Conservation (phyloP, 805 yeast species). For the Komagataella pseudopastoris region DNA sequence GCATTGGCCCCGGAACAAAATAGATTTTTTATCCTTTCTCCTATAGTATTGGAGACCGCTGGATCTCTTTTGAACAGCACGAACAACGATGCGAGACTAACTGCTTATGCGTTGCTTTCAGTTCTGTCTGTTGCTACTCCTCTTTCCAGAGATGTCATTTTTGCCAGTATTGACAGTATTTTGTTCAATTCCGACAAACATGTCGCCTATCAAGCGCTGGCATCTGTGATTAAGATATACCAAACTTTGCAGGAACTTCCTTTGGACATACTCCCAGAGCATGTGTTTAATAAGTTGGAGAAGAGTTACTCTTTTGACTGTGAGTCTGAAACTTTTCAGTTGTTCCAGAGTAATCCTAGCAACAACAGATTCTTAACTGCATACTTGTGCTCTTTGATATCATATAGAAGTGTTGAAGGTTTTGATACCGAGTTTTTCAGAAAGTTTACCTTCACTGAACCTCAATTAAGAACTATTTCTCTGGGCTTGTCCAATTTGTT, state of each 20-base stretch:
- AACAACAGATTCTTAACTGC: not conserved
- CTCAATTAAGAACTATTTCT: not conserved
- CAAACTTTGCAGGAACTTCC: slow-evolving; percentile 27
- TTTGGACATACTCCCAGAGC: slow-evolving; percentile 13
- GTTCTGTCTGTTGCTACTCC: slow-evolving; percentile 68
- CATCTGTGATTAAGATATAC: slow-evolving; percentile 31
- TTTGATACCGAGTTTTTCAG: slow-evolving; percentile 8
- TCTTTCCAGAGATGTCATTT: slow-evolving; percentile 38
- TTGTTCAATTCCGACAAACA: slow-evolving; percentile 14
- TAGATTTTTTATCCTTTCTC: slow-evolving; percentile 28
- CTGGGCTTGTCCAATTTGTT: not conserved
- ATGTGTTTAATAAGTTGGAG: slow-evolving; percentile 11
- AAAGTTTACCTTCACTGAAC: slow-evolving; percentile 7
- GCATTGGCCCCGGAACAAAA: slow-evolving; percentile 34
- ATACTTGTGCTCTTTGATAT: not conserved
- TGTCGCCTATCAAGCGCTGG: slow-evolving; percentile 24
- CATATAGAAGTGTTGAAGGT: slow-evolving; percentile 1
- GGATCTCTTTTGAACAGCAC: slow-evolving; percentile 38
- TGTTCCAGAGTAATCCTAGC: not conserved
- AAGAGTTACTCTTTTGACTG: not conserved
- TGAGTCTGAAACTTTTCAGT: not conserved
- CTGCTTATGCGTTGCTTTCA: slow-evolving; percentile 72
- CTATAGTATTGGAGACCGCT: slow-evolving; percentile 42
- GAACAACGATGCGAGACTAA: slow-evolving; percentile 53
- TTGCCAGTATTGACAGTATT: slow-evolving; percentile 51